phyloP scores from a whole-genome alignment of 2,329 filamentous ascomycete species.

The Xylariales sp. region DNA sequence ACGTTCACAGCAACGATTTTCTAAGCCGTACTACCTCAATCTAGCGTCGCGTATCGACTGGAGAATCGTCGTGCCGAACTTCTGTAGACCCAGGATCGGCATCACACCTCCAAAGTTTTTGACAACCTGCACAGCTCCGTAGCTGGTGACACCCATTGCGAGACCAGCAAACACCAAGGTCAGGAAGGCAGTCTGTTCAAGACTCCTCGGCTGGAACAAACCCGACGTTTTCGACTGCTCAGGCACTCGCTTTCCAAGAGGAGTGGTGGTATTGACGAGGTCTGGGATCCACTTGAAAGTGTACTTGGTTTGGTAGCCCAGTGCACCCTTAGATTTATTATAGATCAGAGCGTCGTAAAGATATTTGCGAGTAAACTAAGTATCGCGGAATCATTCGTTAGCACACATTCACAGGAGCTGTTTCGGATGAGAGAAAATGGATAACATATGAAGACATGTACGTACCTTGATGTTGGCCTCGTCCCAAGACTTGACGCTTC shows the following conservation, averaged over 20 bases:
- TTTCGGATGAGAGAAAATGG: slow-evolving; percentile 1
- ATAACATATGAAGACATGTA: background rate
- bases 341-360: slow-evolving; percentile 61
- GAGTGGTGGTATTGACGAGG: slow-evolving; percentile 30
- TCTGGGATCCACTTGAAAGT: slow-evolving; percentile 67
- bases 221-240: slow-evolving; percentile 21
- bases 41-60: too few relatives aligned
- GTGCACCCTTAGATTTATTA: slow-evolving; percentile 51
- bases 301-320: slow-evolving; percentile 61
- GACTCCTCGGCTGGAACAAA: slow-evolving; percentile 21
- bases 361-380: slow-evolving; percentile 41
- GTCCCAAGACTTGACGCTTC: slow-evolving; percentile 33
- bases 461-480: slow-evolving; percentile 44
- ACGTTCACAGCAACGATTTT: too few relatives aligned
- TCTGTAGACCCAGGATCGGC: too few relatives aligned
- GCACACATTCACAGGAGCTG: background rate
- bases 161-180: slow-evolving; percentile 14
- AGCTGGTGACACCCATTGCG: slow-evolving; percentile 5
- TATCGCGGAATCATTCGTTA: background rate
- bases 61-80: too few relatives aligned
- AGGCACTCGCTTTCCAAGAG: slow-evolving; percentile 14
- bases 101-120: too few relatives aligned
- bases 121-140: too few relatives aligned
- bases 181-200: slow-evolving; percentile 23
- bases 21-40: too few relatives aligned